These are phyloP conservation scores for Trichoderma citrinoviride DNA, from an alignment of 2,329 filamentous ascomycete species.

Conservation along the genomic window DNA sequence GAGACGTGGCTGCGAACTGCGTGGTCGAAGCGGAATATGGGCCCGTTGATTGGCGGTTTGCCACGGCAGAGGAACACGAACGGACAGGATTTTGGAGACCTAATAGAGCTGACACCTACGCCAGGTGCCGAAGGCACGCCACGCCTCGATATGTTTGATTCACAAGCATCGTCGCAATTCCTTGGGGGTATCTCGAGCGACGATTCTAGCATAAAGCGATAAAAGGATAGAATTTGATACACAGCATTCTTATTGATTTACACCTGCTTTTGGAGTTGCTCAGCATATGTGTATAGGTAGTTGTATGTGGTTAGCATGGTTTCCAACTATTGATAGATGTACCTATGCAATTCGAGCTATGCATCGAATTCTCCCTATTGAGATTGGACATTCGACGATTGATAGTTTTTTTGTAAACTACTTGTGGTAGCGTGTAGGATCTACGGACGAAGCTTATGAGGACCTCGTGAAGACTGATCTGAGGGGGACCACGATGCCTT, in stretches of 20 bases:
- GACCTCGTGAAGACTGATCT: too few species aligned
- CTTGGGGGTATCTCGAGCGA: slow-evolving; percentile 1
- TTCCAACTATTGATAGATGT: too few species aligned
- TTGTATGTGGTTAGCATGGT: background rate
- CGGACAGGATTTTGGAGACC: slow-evolving; percentile 50
- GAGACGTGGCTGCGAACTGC: slow-evolving; percentile 89
- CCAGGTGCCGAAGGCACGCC: slow-evolving; percentile 52
- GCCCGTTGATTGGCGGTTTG: slow-evolving; percentile 46
- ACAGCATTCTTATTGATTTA: background rate
- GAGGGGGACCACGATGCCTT: too few species aligned
- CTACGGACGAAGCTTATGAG: too few species aligned
- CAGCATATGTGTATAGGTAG: background rate
- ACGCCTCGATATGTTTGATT: slow-evolving; percentile 7
- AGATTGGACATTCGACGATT: too few species aligned
- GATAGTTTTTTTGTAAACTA: too few species aligned
- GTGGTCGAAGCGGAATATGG: slow-evolving; percentile 60
- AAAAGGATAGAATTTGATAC: slow-evolving; percentile 11
- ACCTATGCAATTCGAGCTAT: too few species aligned
- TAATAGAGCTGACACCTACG: slow-evolving; percentile 70
- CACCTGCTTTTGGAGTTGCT: background rate
- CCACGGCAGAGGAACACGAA: slow-evolving; percentile 32
- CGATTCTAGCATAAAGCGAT: slow-evolving; percentile 19
- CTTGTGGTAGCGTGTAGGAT: too few species aligned
- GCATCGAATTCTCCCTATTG: too few species aligned
- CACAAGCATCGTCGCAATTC: background rate